These are phyloP conservation scores for Chondrus crispus DNA, from an alignment of 23 red algal genomes.

Conservation along the genomic window DNA sequence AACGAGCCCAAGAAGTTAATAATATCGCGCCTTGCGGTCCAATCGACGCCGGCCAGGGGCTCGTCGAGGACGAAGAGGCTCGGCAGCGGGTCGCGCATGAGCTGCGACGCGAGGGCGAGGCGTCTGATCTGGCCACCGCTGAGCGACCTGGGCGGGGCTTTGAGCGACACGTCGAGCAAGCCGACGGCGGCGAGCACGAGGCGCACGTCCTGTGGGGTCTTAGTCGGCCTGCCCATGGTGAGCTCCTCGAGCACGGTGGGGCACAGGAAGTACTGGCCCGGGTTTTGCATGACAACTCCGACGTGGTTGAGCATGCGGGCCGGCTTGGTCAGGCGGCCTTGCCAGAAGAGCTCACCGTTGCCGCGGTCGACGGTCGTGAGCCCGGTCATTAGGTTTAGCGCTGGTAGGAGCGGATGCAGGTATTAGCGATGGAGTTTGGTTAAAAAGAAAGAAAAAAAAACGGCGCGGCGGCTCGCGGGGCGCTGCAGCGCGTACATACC, in stretches of 20 bases:
- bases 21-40: conserved; percentile 46
- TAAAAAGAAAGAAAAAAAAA: not conserved
- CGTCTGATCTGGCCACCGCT: conserved; percentile 79
- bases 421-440: not conserved
- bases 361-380: conserved; percentile 24
- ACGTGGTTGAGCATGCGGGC: conserved; percentile 22
- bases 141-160: conserved; percentile 23
- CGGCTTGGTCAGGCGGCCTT: conserved; percentile 43
- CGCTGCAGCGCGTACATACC: conserved; percentile 2
- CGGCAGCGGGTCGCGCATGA: conserved; percentile 59
- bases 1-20: conserved; percentile 53
- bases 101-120: conserved; percentile 73
- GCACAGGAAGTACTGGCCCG: conserved; percentile 53
- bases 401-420: no score
- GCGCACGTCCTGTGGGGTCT: conserved; percentile 60
- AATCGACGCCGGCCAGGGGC: conserved; percentile 81
- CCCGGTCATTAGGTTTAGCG: conserved; percentile 41
- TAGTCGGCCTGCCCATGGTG: conserved; percentile 37
- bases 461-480: no score
- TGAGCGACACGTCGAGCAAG: conserved; percentile 59
- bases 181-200: conserved; percentile 42
- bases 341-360: conserved; percentile 40
- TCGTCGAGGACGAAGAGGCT: conserved; percentile 75
- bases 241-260: conserved; percentile 79
- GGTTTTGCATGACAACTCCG: conserved; percentile 65